Conservation (phyloP, 331 rosid species). For the Saraca asoca region DNA sequence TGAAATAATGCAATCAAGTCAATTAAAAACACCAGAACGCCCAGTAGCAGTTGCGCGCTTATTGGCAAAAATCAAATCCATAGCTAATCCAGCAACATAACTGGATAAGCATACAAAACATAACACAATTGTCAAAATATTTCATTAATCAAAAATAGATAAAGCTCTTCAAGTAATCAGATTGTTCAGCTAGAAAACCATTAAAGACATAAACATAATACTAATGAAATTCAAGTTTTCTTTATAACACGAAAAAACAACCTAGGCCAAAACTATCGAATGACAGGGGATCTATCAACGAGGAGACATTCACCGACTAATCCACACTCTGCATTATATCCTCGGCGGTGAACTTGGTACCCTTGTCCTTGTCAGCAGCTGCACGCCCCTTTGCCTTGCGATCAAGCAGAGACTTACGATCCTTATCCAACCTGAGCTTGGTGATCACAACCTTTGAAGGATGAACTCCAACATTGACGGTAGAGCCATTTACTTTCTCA, state of each 20-base stretch:
- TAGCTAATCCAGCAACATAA: too few species aligned
- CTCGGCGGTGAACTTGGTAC: conserved; percentile 85
- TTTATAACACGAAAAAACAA: background rate
- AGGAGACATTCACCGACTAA: conserved; percentile 29
- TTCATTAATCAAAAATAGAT: too few species aligned
- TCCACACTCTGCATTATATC: conserved; percentile 86
- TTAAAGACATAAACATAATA: background rate
- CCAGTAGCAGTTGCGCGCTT: too few species aligned
- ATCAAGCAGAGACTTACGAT: conserved; percentile 79
- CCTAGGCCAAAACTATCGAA: background rate
- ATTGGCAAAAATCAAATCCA: too few species aligned
- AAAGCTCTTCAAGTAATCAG: too few species aligned
- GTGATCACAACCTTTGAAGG: conserved; percentile 79
- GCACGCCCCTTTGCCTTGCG: conserved; percentile 97
- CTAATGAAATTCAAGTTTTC: background rate
- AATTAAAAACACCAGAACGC: too few species aligned
- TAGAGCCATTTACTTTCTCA: conserved; percentile 91
- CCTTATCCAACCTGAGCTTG: conserved; percentile 88
- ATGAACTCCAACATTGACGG: conserved; percentile 87
- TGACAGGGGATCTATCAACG: background rate
- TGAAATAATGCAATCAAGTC: too few species aligned
- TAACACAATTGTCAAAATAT: too few species aligned
- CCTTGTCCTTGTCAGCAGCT: conserved; percentile 92
- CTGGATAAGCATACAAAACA: too few species aligned
- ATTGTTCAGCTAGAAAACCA: too few species aligned